Base-by-base conservation (phyloP, 257 asterid species). In the Lavandula angustifolia region DNA sequence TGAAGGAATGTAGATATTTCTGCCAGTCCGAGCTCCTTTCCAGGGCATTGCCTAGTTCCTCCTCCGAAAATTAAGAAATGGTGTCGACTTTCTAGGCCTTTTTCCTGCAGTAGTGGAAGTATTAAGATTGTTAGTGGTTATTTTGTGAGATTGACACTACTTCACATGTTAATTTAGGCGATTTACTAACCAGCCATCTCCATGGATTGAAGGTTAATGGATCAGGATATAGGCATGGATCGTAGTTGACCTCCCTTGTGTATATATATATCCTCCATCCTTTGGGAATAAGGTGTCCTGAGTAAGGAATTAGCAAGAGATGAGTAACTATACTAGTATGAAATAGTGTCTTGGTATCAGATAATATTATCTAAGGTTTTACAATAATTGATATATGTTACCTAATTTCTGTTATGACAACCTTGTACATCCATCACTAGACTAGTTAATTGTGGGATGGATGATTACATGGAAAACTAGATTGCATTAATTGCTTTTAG, bases 21-120 rank as follows among this genome's bases (percentile, higher is more conserved):
- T 9, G 99, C 99, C 70, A 94, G 72, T 12, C 99, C 99, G 60
- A 94, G 98, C 59, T 94, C 99, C 69, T 90, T 94, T 10, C 99
- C 99, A 5, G 99, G 99, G 67, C 99, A 94, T 53, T 86, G 95
- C 62, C 99, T 76, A 5, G 98, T 87, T 16, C 99, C 98, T 3
- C 98, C 99, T 29, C 99, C 97, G 44, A 94, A 94, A 64, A 94
- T 80, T 77, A 94, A 71, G 78, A 86, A 86, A 49, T 80, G 82
- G 78, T 88, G 84, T 68, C 82, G 94, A 66, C 79, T 82, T 73
- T 94, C 99, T 67, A 75, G 73, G 75, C 85, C 78, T 10, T 66
- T 87, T 49, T 76, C 96, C 97, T 92, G 88, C 72, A 82, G 16
- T 63, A 7, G 57, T 22, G 13, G 16, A 11, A 38, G 31, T 3